Conservation (phyloP, 2,329 filamentous ascomycete genomes). For the Paecilomyces sp. region DNA sequence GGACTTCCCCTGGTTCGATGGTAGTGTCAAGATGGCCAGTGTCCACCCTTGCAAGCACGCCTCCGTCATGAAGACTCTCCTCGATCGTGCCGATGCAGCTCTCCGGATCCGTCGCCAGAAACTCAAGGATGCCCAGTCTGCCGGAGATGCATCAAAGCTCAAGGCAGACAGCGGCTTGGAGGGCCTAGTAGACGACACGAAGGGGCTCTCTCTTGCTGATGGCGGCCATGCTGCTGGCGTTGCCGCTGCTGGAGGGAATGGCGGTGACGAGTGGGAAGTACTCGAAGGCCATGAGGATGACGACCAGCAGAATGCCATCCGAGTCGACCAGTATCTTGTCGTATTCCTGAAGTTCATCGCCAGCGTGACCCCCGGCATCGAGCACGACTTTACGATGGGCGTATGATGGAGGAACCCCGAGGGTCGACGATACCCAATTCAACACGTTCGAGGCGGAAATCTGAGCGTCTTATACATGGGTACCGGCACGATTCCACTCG, state of each 20-base stretch:
- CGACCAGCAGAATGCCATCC: conserved; percentile 39
- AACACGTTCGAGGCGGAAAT: background rate
- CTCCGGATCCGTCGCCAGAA: conserved; percentile 83
- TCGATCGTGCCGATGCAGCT: conserved; percentile 90
- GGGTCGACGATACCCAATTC: background rate
- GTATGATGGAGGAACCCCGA: conserved; percentile 46
- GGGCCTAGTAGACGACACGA: conserved; percentile 75
- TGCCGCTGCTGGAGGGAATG: conserved; percentile 31
- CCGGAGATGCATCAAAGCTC: conserved; percentile 30
- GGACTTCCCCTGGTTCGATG: conserved; percentile 91
- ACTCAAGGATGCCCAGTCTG: conserved; percentile 55
- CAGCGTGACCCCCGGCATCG: conserved; percentile 91
- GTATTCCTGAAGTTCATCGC: conserved; percentile 62
- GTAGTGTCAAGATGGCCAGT: conserved; percentile 88
- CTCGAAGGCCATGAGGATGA: conserved; percentile 44
- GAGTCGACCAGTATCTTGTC: conserved; percentile 46
- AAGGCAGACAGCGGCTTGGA: conserved; percentile 62
- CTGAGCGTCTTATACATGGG: background rate
- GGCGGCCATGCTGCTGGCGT: conserved; percentile 26
- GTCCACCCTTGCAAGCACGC: conserved; percentile 97
- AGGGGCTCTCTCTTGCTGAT: conserved; percentile 54
- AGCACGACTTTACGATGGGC: conserved; percentile 97
- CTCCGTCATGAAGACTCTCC: conserved; percentile 93
- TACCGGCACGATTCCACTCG: background rate
- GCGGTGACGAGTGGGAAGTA: conserved; percentile 59